Evolutionary conservation across 495 filamentous ascomycete species (phyloP).

Genomic region (Xylaria curta): DNA sequence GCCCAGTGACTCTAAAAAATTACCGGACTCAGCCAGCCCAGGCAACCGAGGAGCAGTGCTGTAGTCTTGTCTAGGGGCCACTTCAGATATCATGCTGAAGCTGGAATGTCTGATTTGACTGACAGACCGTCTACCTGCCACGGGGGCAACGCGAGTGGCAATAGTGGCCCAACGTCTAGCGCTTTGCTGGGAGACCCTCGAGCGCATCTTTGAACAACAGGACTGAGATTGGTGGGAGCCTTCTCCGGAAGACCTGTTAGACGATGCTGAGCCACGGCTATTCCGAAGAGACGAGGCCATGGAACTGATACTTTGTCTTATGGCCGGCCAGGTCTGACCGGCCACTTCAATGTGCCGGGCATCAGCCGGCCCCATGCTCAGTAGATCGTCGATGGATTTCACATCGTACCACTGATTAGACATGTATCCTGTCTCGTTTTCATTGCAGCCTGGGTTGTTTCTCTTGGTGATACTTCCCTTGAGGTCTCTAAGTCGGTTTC

Average conservation of each 20-base stretch:
- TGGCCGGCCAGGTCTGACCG: slow-evolving; percentile 17
- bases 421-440: neutral
- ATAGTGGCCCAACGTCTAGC: slow-evolving; percentile 15
- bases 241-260: neutral
- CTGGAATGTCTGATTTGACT: slow-evolving; percentile 20
- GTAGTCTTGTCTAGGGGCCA: neutral
- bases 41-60: slow-evolving; percentile 29
- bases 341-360: slow-evolving; percentile 17
- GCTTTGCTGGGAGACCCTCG: slow-evolving; percentile 22
- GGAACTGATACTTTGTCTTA: slow-evolving; percentile 36
- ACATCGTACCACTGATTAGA: slow-evolving; percentile 10
- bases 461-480: slow-evolving; percentile 14
- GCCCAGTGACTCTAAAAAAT: slow-evolving; percentile 19
- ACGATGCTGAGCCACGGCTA: slow-evolving; percentile 12
- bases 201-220: slow-evolving; percentile 15
- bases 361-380: neutral
- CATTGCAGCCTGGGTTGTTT: neutral
- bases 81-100: slow-evolving; percentile 26
- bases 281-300: slow-evolving; percentile 35
- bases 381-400: slow-evolving; percentile 1
- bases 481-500: slow-evolving; percentile 20
- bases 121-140: neutral
- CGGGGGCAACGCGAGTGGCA: slow-evolving; percentile 11
- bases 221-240: neutral
- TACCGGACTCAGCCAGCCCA: slow-evolving; percentile 25